Percentiles rank a stretch among this genome's conserved stretches.
Conservation (phyloP, 768 basidiomycete genomes). For the Plicaturopsis crispa region DNA sequence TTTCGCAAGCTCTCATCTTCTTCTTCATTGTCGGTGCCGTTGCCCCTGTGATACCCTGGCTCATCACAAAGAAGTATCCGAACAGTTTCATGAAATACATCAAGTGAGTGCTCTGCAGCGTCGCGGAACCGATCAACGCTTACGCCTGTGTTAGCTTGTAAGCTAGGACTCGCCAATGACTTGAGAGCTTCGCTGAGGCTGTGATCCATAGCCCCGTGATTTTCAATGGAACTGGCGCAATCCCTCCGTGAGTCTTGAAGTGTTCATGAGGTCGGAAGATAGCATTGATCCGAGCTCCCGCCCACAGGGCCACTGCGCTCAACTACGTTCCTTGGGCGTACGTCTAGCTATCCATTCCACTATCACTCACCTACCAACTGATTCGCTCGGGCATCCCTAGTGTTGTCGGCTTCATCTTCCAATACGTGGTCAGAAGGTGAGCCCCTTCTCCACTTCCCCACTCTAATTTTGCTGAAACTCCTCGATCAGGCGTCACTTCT, state of each 20-base stretch:
- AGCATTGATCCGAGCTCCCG: slow-evolving; percentile 61
- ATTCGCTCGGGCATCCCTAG: no score
- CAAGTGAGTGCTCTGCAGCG: slow-evolving; percentile 34
- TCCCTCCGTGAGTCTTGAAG: slow-evolving; percentile 48
- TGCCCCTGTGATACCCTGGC: slow-evolving; percentile 55
- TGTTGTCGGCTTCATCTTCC: slow-evolving; percentile 70
- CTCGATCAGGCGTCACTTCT: no score
- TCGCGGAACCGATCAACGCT: no score
- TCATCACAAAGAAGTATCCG: slow-evolving; percentile 57
- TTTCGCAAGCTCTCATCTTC: slow-evolving; percentile 39
- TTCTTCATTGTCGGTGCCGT: slow-evolving; percentile 72
- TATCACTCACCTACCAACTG: no score
- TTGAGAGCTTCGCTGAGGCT: no score
- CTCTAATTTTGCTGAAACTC: no score
- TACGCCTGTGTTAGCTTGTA: no score
- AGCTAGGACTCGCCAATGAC: no score
- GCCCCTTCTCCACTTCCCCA: no score
- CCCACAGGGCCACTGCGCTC: slow-evolving; percentile 79
- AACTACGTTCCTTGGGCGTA: slow-evolving; percentile 84
- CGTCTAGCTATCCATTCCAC: no score
- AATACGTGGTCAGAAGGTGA: slow-evolving; percentile 59
- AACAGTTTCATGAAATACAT: slow-evolving; percentile 57
- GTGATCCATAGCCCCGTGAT: slow-evolving; percentile 2
- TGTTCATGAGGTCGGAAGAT: no score
- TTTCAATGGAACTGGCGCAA: slow-evolving; percentile 9